Evolutionary conservation across 352 stramenopile genomes (phyloP), one percentile per base, ranked within the genome.

Genomic region (Blastocystis sp.): DNA sequence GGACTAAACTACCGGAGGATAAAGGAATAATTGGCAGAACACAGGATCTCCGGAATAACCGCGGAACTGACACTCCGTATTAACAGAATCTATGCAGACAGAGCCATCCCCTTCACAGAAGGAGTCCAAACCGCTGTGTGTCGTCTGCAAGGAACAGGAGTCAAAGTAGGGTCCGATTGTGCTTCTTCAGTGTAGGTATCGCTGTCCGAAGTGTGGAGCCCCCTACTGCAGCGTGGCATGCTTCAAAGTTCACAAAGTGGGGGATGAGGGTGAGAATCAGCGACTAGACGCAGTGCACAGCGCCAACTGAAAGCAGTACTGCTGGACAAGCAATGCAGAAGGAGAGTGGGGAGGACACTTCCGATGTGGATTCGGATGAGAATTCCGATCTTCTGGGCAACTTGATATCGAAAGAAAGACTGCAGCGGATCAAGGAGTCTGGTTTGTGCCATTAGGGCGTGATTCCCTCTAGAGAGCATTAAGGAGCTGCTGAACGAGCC

Each of bases 171-270:
- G 4, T 14, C 21, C 9, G 21, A 38, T 11, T 56, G 7, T 38
- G 19, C 9, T 40, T 2, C 5, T 67, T 14, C 38, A 17, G n/a
- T 41, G 17, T 56, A 84, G 74, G 69, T 84, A 84, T 84, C 65
- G 34, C 17, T 84, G 74, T 52, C 74, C 74, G 19, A 21, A 14
- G 17, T 84, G 74, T 52, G 41, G 34, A 53, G n/a, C 48, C 21
- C 11, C 28, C 19, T 84, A 84, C 34, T 84, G 74, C 48, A 84
- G 74, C 48, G 74, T 84, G 4, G 56, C n/a, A 5, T 84, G 74
- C 34, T 84, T 56, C 74, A 84, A 84, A 28, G 59, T 28, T n/a
- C 74, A 84, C 43, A 84, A 84, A 62, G 74, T 67, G 38, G 5
- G 10, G 19, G 40, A 2, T 1, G 21, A n/a, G 5, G n/a, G 23